phyloP scores from a whole-genome alignment of 1,284 basidiomycete genomes.

The Xerocomus alliaceus region DNA sequence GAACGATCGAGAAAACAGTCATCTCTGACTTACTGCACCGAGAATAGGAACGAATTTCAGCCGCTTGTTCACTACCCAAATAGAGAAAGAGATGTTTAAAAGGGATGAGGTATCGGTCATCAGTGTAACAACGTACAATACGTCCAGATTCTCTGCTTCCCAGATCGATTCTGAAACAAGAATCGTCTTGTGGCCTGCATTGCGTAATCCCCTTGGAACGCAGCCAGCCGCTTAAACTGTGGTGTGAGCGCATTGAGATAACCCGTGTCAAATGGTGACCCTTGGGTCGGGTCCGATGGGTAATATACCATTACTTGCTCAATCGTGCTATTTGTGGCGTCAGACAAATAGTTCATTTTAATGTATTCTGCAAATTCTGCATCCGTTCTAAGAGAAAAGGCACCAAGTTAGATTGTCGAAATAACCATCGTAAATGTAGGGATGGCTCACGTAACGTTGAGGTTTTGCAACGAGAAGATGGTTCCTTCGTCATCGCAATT shows the following conservation, averaged over 20 bases:
- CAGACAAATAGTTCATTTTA: conserved; percentile 42
- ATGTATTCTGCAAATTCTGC: conserved; percentile 47
- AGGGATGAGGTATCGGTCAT: conserved; percentile 33
- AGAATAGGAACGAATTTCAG: conserved; percentile 50
- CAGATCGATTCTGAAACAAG: conserved; percentile 50
- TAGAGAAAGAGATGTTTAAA: not conserved
- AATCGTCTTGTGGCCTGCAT: conserved; percentile 62
- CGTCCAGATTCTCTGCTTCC: conserved; percentile 55
- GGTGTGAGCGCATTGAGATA: conserved; percentile 52
- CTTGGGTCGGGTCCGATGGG: conserved; percentile 50
- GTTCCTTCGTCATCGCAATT: conserved; percentile 63
- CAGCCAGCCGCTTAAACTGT: conserved; percentile 60
- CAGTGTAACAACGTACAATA: conserved; percentile 46
- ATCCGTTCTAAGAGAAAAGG: conserved; percentile 42
- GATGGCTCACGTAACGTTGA: conserved; percentile 2
- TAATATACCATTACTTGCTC: conserved; percentile 47
- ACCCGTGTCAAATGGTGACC: conserved; percentile 60
- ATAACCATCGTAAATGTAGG: not conserved
- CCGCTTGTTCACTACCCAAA: conserved; percentile 47
- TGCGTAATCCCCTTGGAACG: conserved; percentile 57
- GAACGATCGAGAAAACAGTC: not conserved
- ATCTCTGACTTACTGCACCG: conserved; percentile 41
- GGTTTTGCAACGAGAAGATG: conserved; percentile 46
- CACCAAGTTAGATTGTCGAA: conserved; percentile 35
- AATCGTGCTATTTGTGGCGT: conserved; percentile 37